Conservation (phyloP, 106 monocot genomes). For the Platanthera guangdongensis region DNA sequence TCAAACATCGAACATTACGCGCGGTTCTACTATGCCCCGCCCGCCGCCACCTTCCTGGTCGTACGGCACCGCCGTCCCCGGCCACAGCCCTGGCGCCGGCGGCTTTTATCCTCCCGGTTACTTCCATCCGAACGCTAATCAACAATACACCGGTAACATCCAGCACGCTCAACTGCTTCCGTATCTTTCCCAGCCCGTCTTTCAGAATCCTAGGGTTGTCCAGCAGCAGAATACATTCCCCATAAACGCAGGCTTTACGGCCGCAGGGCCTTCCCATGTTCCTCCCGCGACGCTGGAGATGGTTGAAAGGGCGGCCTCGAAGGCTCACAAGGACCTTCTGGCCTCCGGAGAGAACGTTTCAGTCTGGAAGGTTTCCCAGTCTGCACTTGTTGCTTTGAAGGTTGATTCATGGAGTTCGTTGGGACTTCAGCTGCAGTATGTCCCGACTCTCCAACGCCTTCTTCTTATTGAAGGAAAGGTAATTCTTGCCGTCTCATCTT, state of each 20-base stretch:
- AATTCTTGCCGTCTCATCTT: not conserved
- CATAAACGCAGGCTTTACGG: slow-evolving; percentile 3
- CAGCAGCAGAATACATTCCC: not conserved
- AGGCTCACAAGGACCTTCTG: slow-evolving; percentile 53
- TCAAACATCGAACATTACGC: too few relatives aligned
- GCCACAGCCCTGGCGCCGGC: not conserved
- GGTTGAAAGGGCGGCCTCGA: slow-evolving; percentile 35
- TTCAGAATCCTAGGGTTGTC: slow-evolving; percentile 8
- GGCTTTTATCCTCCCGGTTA: not conserved
- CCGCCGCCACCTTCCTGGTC: slow-evolving; percentile 2
- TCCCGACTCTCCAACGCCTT: slow-evolving; percentile 40
- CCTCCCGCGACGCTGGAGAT: slow-evolving; percentile 17
- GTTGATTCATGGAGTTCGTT: slow-evolving; percentile 66
- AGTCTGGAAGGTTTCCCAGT: slow-evolving; percentile 74
- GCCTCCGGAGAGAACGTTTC: slow-evolving; percentile 47
- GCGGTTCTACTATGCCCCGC: not conserved
- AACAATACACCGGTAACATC: slow-evolving; percentile 9
- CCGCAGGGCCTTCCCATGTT: not conserved
- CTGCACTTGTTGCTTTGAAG: slow-evolving; percentile 40
- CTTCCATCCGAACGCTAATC: slow-evolving; percentile 10
- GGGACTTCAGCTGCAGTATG: slow-evolving; percentile 69
- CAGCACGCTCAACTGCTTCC: not conserved
- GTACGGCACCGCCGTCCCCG: not conserved
- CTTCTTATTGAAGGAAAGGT: slow-evolving; percentile 75
- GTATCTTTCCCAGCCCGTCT: not conserved